These are phyloP conservation scores for Stagonosporopsis cucurbitacearum DNA, from an alignment of 2,329 filamentous ascomycete species.

Conservation along the genomic window DNA sequence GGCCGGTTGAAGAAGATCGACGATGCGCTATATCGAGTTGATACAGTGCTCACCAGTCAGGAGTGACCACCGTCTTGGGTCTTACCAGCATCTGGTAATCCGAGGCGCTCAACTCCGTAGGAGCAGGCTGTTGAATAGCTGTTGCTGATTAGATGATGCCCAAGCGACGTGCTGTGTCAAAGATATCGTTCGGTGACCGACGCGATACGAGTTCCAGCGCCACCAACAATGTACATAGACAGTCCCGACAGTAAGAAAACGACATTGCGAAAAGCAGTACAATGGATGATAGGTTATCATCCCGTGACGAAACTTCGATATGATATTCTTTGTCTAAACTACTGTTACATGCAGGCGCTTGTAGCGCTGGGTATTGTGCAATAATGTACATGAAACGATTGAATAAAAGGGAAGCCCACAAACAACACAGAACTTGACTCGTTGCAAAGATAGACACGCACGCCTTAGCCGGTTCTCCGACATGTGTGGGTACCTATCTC, in stretches of 20 bases:
- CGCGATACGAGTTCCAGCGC: background rate
- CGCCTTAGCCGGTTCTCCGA: background rate
- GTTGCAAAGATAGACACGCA: background rate
- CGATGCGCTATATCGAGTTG: background rate
- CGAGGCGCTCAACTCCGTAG: background rate
- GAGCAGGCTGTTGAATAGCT: no score
- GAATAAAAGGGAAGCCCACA: background rate
- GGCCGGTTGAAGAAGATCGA: background rate
- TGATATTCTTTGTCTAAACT: background rate
- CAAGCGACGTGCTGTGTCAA: background rate
- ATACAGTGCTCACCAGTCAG: background rate
- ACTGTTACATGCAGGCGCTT: conserved; percentile 4
- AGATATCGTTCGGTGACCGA: conserved; percentile 15
- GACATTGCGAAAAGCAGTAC: background rate
- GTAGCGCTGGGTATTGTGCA: conserved; percentile 16
- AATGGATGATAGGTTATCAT: no score
- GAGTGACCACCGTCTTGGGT: background rate
- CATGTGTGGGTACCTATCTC: background rate
- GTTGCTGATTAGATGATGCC: no score
- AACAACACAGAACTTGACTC: background rate
- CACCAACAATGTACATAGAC: conserved; percentile 1
- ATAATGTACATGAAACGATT: conserved; percentile 2
- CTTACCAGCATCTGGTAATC: background rate
- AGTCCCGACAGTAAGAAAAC: no score
- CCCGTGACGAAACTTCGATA: background rate